phyloP scores from a whole-genome alignment of 2,329 filamentous ascomycete species.

The Monilinia laxa region DNA sequence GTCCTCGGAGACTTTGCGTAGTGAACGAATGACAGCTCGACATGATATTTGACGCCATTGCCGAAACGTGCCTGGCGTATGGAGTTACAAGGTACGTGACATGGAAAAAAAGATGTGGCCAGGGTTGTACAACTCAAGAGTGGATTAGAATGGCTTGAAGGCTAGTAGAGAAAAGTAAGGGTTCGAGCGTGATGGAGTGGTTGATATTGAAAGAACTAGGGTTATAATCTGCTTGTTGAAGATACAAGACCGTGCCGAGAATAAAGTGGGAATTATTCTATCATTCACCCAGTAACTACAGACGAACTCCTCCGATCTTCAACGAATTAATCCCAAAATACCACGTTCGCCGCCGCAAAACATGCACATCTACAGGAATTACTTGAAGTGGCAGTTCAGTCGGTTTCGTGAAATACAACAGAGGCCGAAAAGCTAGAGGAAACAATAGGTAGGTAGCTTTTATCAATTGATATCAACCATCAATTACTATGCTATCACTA shows the following conservation, averaged over 20 bases:
- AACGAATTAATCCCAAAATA: constrained; percentile 5
- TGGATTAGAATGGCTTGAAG: neutral
- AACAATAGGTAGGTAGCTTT: neutral
- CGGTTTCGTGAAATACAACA: neutral
- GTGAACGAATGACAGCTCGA: constrained; percentile 21
- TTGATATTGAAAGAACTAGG: constrained; percentile 12
- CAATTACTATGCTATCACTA: neutral
- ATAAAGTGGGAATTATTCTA: constrained; percentile 6
- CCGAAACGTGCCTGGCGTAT: constrained; percentile 24
- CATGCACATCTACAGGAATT: neutral
- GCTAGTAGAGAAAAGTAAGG: constrained; percentile 9
- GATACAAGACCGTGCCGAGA: constrained; percentile 11
- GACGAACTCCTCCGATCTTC: constrained; percentile 21
- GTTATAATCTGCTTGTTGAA: neutral
- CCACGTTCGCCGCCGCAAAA: constrained; percentile 19
- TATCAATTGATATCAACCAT: constrained; percentile 1
- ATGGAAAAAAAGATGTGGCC: constrained; percentile 8
- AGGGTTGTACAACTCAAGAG: constrained; percentile 13
- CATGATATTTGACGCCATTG: constrained; percentile 25
- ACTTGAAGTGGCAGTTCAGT: neutral
- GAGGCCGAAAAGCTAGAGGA: neutral
- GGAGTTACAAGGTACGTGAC: constrained; percentile 18
- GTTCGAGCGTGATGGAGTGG: constrained; percentile 16
- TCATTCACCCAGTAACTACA: neutral
- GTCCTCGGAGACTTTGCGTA: constrained; percentile 17